phyloP scores from a whole-genome alignment of 176 grass and related monocot species.

The Oryza punctata region DNA sequence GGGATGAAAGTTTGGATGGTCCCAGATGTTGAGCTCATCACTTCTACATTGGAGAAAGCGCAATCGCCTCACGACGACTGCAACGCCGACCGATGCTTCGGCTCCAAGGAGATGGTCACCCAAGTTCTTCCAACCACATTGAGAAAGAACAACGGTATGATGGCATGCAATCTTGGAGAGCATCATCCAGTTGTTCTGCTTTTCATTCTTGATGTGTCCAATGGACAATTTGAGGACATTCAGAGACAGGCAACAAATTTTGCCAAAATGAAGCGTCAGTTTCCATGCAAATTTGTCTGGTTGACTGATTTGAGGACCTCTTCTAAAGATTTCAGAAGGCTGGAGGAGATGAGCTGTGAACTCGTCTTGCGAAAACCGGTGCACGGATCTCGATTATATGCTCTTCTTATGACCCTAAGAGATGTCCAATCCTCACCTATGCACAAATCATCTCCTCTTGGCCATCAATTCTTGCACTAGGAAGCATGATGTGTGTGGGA shows the following conservation, averaged over 20 bases:
- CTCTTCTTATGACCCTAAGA: constrained; percentile 25
- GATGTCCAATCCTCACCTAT: constrained; percentile 34
- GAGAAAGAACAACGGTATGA: constrained; percentile 23
- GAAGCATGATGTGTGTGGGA: neutral
- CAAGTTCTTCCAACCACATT: constrained; percentile 37
- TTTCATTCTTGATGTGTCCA: constrained; percentile 50
- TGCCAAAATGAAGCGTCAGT: constrained; percentile 16
- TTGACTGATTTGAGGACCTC: constrained; percentile 48
- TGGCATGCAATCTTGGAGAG: constrained; percentile 4
- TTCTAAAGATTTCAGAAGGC: constrained; percentile 37
- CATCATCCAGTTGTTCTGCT: constrained; percentile 34
- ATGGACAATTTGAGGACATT: constrained; percentile 26
- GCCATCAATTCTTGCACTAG: neutral
- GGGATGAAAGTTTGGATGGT: constrained; percentile 67
- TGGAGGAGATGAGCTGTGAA: constrained; percentile 33
- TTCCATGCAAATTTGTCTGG: constrained; percentile 51
- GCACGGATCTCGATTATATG: constrained; percentile 61
- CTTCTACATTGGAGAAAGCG: constrained; percentile 47
- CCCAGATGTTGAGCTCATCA: constrained; percentile 35
- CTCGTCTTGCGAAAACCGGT: constrained; percentile 64
- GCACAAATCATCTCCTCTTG: neutral
- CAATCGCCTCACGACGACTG: neutral
- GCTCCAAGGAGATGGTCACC: constrained; percentile 43
- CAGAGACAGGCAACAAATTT: constrained; percentile 23
- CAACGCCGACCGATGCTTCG: constrained; percentile 37